Evolutionary conservation across 192 early-diverging fungal species (phyloP).

Genomic region (Lobosporangium transversale): DNA sequence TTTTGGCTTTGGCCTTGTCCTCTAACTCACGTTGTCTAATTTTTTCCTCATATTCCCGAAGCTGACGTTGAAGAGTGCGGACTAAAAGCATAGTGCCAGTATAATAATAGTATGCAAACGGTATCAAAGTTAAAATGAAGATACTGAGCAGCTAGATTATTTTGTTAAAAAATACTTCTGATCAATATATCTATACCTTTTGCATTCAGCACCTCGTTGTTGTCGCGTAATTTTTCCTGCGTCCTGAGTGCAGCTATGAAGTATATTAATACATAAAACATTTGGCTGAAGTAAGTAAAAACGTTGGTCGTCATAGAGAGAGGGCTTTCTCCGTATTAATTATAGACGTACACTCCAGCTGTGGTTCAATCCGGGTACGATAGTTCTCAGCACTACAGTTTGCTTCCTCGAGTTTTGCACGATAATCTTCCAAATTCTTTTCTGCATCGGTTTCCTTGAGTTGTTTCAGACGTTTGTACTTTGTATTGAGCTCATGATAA

Average conservation of each 20-base stretch:
- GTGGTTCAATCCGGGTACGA: conserved; percentile 37
- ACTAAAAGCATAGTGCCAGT: conserved; percentile 9
- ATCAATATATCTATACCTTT: conserved; percentile 32
- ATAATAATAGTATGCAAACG: background rate
- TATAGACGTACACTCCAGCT: conserved; percentile 29
- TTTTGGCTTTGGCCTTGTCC: conserved; percentile 26
- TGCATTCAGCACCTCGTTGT: conserved; percentile 28
- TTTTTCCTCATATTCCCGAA: conserved; percentile 25
- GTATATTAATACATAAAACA: too few species aligned
- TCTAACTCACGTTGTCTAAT: conserved; percentile 16
- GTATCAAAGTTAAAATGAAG: too few species aligned
- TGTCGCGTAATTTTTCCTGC: conserved; percentile 33
- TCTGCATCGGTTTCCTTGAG: conserved; percentile 41
- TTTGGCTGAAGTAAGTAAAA: background rate
- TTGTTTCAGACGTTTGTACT: conserved; percentile 40
- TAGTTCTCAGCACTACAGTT: conserved; percentile 43
- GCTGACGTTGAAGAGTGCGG: conserved; percentile 34
- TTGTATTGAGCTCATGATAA: conserved; percentile 24
- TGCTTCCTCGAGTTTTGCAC: conserved; percentile 30
- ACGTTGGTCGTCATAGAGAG: background rate
- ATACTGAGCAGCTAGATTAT: too few species aligned
- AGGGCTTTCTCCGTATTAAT: background rate
- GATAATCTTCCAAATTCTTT: conserved; percentile 26
- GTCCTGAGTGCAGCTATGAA: conserved; percentile 24
- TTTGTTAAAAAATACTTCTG: too few species aligned